phyloP scores from a whole-genome alignment of 495 filamentous ascomycete genomes.

The Schizothecium vesticola region DNA sequence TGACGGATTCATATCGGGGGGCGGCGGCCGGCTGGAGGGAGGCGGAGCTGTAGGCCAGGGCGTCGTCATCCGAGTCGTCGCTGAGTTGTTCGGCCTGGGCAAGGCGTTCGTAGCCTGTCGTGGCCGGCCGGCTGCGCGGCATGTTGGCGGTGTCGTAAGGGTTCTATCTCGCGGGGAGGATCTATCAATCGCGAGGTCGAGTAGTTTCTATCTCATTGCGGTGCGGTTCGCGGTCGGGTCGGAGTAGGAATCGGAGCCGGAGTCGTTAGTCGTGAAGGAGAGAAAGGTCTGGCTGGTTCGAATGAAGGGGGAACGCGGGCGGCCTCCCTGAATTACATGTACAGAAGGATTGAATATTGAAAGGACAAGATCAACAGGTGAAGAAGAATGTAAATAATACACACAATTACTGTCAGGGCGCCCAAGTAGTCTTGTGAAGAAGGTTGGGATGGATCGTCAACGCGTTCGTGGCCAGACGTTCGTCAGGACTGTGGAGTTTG shows the following conservation, averaged over 20 bases:
- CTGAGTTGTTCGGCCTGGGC: slow-evolving; percentile 85
- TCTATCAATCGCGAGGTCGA: not conserved
- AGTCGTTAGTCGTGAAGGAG: not conserved
- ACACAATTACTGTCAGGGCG: not conserved
- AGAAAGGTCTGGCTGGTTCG: not conserved
- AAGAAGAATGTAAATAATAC: not conserved
- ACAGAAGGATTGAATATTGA: not conserved
- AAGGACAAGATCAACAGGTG: not conserved
- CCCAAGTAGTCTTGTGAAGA: not conserved
- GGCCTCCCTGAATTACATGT: not conserved
- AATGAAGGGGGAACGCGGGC: not conserved
- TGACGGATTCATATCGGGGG: slow-evolving; percentile 64
- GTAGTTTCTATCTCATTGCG: not conserved
- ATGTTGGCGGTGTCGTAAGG: slow-evolving; percentile 15
- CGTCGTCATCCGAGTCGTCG: slow-evolving; percentile 63
- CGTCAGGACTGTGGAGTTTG: not conserved
- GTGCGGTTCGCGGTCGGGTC: not conserved
- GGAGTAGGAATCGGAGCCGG: not conserved
- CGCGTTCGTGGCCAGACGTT: not conserved
- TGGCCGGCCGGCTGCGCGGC: slow-evolving; percentile 57
- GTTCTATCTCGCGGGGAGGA: not conserved
- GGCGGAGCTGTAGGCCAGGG: slow-evolving; percentile 51
- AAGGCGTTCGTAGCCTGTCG: slow-evolving; percentile 86
- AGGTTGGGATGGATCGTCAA: not conserved
- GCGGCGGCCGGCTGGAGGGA: slow-evolving; percentile 56